A percentile compares a stretch with the other conserved stretches of the same genome.
Evolutionary conservation across 2,329 filamentous ascomycete genomes (phyloP).

Genomic region (Cytospora leucostoma): DNA sequence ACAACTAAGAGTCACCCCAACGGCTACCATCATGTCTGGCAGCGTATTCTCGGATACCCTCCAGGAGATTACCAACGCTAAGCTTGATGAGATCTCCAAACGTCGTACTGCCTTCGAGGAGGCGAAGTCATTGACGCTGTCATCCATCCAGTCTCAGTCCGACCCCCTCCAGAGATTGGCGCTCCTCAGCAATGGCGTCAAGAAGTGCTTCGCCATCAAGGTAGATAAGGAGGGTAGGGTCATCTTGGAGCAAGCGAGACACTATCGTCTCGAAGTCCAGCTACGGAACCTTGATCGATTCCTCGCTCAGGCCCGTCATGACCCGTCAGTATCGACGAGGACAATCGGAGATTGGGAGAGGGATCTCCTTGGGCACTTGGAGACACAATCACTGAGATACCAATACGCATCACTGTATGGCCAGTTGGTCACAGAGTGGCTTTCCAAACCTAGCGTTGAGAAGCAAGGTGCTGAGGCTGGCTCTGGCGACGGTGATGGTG

Average conservation of each 20-base stretch:
- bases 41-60: conserved; percentile 47
- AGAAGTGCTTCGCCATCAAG: conserved; percentile 41
- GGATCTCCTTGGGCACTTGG: conserved; percentile 41
- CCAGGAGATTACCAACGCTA: conserved; percentile 46
- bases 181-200: conserved; percentile 40
- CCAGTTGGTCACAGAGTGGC: conserved; percentile 51
- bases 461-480: conserved; percentile 30
- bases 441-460: conserved; percentile 35
- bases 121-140: conserved; percentile 37
- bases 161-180: conserved; percentile 37
- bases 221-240: conserved; percentile 54
- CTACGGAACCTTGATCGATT: conserved; percentile 45
- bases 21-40: conserved; percentile 29
- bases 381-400: conserved; percentile 46
- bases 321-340: conserved; percentile 43
- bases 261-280: conserved; percentile 36
- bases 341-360: conserved; percentile 40
- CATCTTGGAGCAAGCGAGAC: conserved; percentile 38
- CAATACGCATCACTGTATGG: conserved; percentile 48
- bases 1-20: not conserved
- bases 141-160: conserved; percentile 32
- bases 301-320: conserved; percentile 42
- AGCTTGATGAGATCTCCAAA: conserved; percentile 47
- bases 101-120: conserved; percentile 41
- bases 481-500: conserved; percentile 15